A percentile compares a stretch with the other conserved stretches of the same genome.
These are phyloP conservation scores for Trichoderma brevicompactum DNA, from an alignment of 2,329 filamentous ascomycete species.

Conservation along the genomic window DNA sequence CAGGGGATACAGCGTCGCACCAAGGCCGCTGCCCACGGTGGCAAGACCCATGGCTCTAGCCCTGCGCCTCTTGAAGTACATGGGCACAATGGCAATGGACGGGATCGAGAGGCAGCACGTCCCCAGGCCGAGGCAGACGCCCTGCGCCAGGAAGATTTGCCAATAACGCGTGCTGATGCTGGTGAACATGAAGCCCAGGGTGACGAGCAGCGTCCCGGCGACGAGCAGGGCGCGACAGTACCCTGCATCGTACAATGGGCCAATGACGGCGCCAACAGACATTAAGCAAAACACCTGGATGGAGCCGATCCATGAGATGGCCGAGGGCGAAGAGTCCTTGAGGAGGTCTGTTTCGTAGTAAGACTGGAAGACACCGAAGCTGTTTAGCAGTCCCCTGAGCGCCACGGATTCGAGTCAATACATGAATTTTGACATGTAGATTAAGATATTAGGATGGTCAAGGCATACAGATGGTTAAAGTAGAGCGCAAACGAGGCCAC, in stretches of 20 bases:
- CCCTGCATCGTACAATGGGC: slow-evolving; percentile 50
- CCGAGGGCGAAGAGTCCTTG: slow-evolving; percentile 33
- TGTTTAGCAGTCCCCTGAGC: slow-evolving; percentile 42
- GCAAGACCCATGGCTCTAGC: slow-evolving; percentile 51
- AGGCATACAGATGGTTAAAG: slow-evolving; percentile 43
- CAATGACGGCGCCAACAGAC: slow-evolving; percentile 46
- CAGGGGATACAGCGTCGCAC: slow-evolving; percentile 46
- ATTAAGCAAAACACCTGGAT: slow-evolving; percentile 49
- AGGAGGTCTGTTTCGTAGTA: slow-evolving; percentile 42
- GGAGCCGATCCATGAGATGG: slow-evolving; percentile 53
- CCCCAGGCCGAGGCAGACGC: slow-evolving; percentile 46
- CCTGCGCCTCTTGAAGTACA: slow-evolving; percentile 47
- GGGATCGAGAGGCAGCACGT: slow-evolving; percentile 44
- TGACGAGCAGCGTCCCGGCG: slow-evolving; percentile 43
- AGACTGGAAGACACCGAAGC: slow-evolving; percentile 45
- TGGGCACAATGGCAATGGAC: slow-evolving; percentile 44
- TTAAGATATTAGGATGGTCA: background rate
- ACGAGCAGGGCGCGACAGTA: slow-evolving; percentile 45
- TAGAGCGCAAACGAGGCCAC: slow-evolving; percentile 42
- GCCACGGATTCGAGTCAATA: background rate
- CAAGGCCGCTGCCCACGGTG: slow-evolving; percentile 47
- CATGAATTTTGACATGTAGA: background rate
- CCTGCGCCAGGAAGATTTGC: slow-evolving; percentile 48
- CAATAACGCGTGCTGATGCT: slow-evolving; percentile 52
- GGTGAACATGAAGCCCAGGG: slow-evolving; percentile 51